Evolutionary conservation across 805 yeast species (phyloP), one percentile per base, ranked within the genome.

Genomic region (Candida verbasci): DNA sequence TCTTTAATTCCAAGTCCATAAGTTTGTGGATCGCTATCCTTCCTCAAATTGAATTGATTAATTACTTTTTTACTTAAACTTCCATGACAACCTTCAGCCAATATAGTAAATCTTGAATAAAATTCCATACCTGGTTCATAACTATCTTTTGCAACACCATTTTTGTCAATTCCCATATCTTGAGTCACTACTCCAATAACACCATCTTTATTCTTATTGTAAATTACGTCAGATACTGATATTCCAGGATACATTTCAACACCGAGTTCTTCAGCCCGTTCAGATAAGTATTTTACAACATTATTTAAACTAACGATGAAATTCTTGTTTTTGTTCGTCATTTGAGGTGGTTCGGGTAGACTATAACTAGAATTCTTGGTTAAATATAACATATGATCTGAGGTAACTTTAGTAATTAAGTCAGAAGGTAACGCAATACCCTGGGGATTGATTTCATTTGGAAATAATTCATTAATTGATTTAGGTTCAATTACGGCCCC

Each of bases 1-100:
- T 93, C 99, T 58, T 93, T 93, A 40, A 93, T 74, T 25, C 99
- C 99, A 17, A 93, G 59, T 9, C 98, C 99, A 60, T 93, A 93
- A 0, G 97, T 88, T 65, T 93, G 98, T 14, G 80, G 80, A 35
- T 76, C 71, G 35, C 72, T 68, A 22, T 76, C 74, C 34, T 72
- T 69, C 40, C 97, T 76, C 42, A 93, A 64, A 29, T 80, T 69
- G 60, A 63, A 91, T 49, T 80, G 77, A 37, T 72, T 65, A 36
- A 91, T 82, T 0, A 78, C 81, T 53, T 83, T 76, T 56, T 93
- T 91, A 9, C 89, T 71, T 37, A 93, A 66, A 1, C 96, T 88
- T 0, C 98, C 98, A 60, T 89, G 97, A 56, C 98, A 93, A n/a
- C 98, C 98, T 63, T 93, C 98, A 4, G 96, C 96, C 22, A 93